These are phyloP conservation scores for Gryganskiella cystojenkinii DNA, from an alignment of 192 early-diverging fungal genomes.

Conservation along the genomic window DNA sequence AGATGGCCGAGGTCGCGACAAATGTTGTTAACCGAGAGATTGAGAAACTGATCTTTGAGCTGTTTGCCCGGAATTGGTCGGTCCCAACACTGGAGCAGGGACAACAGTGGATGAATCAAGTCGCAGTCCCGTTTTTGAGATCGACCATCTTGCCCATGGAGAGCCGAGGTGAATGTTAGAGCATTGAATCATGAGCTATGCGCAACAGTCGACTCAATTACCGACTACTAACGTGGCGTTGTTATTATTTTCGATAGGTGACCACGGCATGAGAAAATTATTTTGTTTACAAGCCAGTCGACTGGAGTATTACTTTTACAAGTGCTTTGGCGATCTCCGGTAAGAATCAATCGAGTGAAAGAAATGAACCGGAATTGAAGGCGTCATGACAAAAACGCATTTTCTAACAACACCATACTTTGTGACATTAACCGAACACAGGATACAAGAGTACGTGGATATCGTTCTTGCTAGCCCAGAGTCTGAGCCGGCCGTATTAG, in stretches of 20 bases:
- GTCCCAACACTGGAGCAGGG: conserved; percentile 25
- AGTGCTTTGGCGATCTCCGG: conserved; percentile 46
- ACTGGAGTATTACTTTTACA: conserved; percentile 51
- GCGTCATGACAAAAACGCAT: too few species aligned
- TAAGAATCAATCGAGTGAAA: too few species aligned
- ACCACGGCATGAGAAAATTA: conserved; percentile 13
- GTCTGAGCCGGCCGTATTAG: conserved; percentile 68
- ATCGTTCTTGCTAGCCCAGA: conserved; percentile 81
- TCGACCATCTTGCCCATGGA: conserved; percentile 22
- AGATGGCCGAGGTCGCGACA: conserved; percentile 35
- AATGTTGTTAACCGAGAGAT: conserved; percentile 33
- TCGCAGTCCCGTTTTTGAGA: conserved; percentile 29
- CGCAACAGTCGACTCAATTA: too few species aligned
- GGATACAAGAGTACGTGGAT: conserved; percentile 72
- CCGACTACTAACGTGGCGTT: too few species aligned
- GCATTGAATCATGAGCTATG: background rate
- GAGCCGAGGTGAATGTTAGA: conserved; percentile 14
- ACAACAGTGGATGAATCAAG: conserved; percentile 36
- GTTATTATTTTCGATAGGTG: background rate
- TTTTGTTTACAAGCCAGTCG: conserved; percentile 42
- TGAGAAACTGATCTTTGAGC: conserved; percentile 22
- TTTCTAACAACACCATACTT: background rate
- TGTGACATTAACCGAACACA: conserved; percentile 5
- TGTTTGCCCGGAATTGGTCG: conserved; percentile 21
- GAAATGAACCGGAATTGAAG: too few species aligned